Conservation (phyloP, 2,329 filamentous ascomycete species). For the Hypocrella siamensis region DNA sequence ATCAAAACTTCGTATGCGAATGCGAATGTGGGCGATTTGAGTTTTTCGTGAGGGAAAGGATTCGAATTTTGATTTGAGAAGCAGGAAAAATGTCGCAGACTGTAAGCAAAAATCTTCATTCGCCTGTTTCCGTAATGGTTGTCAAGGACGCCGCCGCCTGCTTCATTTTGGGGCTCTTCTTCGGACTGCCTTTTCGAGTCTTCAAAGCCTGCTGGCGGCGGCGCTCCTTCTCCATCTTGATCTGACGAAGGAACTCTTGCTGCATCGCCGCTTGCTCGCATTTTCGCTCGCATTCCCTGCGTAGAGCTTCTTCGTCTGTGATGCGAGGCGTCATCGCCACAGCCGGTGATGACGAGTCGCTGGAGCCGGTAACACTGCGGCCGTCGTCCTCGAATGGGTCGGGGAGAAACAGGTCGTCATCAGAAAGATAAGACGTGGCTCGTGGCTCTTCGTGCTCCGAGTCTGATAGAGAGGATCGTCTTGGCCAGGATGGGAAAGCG, state of each 20-base stretch:
- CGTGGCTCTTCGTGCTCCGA: constrained; percentile 24
- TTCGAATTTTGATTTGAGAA: too few species aligned
- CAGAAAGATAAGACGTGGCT: constrained; percentile 41
- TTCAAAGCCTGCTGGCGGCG: constrained; percentile 23
- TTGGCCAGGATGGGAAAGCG: constrained; percentile 44
- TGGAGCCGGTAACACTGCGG: constrained; percentile 30
- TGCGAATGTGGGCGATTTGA: too few species aligned
- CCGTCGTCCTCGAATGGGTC: constrained; percentile 34
- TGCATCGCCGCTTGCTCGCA: constrained; percentile 28
- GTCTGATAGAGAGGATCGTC: constrained; percentile 33
- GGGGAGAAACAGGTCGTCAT: constrained; percentile 45
- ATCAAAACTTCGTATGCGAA: too few species aligned
- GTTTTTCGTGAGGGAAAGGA: too few species aligned
- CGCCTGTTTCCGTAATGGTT: constrained; percentile 32
- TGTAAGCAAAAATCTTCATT: constrained; percentile 4
- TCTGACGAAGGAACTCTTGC: constrained; percentile 33
- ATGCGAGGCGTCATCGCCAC: constrained; percentile 17
- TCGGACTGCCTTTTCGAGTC: constrained; percentile 22
- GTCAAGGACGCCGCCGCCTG: constrained; percentile 30
- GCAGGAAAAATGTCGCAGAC: neutral
- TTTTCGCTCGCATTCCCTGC: constrained; percentile 35
- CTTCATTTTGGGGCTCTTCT: constrained; percentile 35
- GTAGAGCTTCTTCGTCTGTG: constrained; percentile 31
- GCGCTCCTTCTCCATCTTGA: constrained; percentile 39
- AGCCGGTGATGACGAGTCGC: constrained; percentile 20